These are phyloP conservation scores for Chrysanthemum lavandulifolium DNA, from an alignment of 129 eudicot genomes.

Conservation along the genomic window DNA sequence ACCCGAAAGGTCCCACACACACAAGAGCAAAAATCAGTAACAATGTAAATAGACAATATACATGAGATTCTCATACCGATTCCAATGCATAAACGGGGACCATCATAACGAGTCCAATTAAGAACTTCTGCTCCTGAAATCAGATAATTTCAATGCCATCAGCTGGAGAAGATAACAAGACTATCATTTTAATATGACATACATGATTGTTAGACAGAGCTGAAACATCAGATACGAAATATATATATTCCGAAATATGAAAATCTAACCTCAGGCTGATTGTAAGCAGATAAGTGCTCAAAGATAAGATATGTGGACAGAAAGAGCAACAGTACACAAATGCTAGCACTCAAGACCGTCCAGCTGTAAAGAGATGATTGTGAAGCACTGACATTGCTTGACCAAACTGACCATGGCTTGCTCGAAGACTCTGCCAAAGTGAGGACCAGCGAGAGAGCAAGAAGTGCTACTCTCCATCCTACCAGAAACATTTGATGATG, in stretches of 20 bases:
- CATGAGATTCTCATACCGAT: conserved; percentile 54
- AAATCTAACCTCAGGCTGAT: conserved; percentile 88
- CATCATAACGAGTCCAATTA: conserved; percentile 81
- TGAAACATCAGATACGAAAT: not conserved
- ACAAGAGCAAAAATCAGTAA: no score
- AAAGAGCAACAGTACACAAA: conserved; percentile 80
- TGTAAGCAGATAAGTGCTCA: conserved; percentile 91
- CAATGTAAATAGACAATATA: not conserved
- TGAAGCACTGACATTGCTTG: conserved; percentile 37
- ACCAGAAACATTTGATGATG: not conserved
- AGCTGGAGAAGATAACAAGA: conserved; percentile 17
- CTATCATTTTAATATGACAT: conserved; percentile 12
- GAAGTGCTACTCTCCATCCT: conserved; percentile 22
- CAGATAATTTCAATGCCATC: conserved; percentile 16
- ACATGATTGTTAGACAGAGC: conserved; percentile 9
- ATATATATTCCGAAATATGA: not conserved
- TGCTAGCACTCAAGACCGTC: conserved; percentile 65
- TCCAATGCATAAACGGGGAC: conserved; percentile 90
- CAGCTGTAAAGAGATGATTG: conserved; percentile 56
- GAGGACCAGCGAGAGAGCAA: conserved; percentile 34
- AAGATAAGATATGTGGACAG: conserved; percentile 80
- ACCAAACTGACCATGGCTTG: conserved; percentile 49
- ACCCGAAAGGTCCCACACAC: no score
- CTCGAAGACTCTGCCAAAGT: conserved; percentile 56
- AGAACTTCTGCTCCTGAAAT: conserved; percentile 89